phyloP scores from a whole-genome alignment of 257 asterid species.

The Nicotiana tomentosiformis region DNA sequence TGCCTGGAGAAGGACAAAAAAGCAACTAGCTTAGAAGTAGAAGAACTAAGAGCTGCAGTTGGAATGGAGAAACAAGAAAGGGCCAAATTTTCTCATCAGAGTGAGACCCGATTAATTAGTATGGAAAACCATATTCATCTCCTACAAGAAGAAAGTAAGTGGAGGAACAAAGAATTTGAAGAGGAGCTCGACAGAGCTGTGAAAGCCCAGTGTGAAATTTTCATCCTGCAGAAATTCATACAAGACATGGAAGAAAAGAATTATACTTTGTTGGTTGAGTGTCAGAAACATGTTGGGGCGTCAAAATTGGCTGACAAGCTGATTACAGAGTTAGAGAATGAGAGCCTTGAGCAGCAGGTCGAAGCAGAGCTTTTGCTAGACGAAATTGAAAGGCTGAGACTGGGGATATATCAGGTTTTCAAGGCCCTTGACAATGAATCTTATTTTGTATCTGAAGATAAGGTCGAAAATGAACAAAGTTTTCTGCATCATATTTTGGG shows the following conservation, averaged over 20 bases:
- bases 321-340: slow-evolving; percentile 85
- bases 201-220: slow-evolving; percentile 82
- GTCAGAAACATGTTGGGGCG: slow-evolving; percentile 90
- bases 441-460: slow-evolving; percentile 24
- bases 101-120: slow-evolving; percentile 51
- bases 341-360: slow-evolving; percentile 91
- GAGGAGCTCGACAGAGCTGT: slow-evolving; percentile 73
- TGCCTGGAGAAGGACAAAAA: slow-evolving; percentile 69
- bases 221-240: slow-evolving; percentile 75
- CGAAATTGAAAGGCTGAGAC: slow-evolving; percentile 65
- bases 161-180: slow-evolving; percentile 65
- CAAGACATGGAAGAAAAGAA: slow-evolving; percentile 91
- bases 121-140: slow-evolving; percentile 61
- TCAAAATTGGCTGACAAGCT: slow-evolving; percentile 77
- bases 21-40: slow-evolving; percentile 51
- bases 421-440: slow-evolving; percentile 45
- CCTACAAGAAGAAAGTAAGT: slow-evolving; percentile 68
- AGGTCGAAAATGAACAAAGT: slow-evolving; percentile 47
- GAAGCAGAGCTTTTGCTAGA: slow-evolving; percentile 81
- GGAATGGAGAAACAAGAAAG: slow-evolving; percentile 69
- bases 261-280: slow-evolving; percentile 53
- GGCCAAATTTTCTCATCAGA: slow-evolving; percentile 33
- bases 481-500: slow-evolving; percentile 46
- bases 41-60: slow-evolving; percentile 49
- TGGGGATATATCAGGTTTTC: slow-evolving; percentile 68